Percentiles rank a stretch among this genome's conserved stretches.
Evolutionary conservation across 2,329 filamentous ascomycete genomes (phyloP).

Genomic region (Zymoseptoria pseudotritici): DNA sequence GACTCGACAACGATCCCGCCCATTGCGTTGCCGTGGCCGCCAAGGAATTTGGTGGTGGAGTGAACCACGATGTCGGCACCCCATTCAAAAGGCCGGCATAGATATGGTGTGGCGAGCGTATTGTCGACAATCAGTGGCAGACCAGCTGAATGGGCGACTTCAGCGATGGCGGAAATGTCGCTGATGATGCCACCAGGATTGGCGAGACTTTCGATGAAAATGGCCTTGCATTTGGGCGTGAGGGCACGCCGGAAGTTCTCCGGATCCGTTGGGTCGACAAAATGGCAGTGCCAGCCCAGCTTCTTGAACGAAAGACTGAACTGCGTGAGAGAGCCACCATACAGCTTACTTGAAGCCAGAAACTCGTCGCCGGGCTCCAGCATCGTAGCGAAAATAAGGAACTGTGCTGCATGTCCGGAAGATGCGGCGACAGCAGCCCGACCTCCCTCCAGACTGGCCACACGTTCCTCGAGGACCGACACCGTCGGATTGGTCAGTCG

Average conservation of each 20-base stretch:
- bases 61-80: conserved; percentile 12
- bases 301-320: conserved; percentile 14
- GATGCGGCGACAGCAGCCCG: conserved; percentile 11
- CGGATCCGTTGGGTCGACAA: conserved; percentile 11
- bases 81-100: conserved; percentile 13
- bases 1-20: conserved; percentile 12
- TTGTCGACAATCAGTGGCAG: conserved; percentile 13
- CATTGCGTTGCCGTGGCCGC: conserved; percentile 14
- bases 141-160: conserved; percentile 11
- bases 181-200: conserved; percentile 10
- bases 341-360: conserved; percentile 11
- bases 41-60: conserved; percentile 13
- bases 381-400: conserved; percentile 11
- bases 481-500: conserved; percentile 13
- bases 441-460: conserved; percentile 13
- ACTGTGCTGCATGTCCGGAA: conserved; percentile 13
- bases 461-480: conserved; percentile 11
- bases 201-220: conserved; percentile 12
- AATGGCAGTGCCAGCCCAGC: conserved; percentile 13
- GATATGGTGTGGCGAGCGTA: conserved; percentile 11
- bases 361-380: conserved; percentile 13
- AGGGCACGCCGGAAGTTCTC: conserved; percentile 11
- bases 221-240: conserved; percentile 13
- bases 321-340: conserved; percentile 12
- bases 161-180: conserved; percentile 10